Conservation (phyloP, 192 early-diverging fungal genomes). For the Entophlyctis helioformis region DNA sequence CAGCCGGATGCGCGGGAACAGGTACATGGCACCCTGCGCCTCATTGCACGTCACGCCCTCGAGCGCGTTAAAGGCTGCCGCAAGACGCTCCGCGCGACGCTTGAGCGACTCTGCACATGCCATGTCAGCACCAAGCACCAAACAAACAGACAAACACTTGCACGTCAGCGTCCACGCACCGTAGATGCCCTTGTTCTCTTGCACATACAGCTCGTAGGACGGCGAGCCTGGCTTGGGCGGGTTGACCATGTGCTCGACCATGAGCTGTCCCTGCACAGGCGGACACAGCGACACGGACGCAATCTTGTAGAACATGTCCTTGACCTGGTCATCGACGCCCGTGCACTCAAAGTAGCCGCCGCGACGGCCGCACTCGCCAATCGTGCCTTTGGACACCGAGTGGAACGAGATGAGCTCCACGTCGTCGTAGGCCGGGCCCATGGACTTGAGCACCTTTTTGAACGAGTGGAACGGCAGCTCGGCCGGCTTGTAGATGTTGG, state of each 20-base stretch:
- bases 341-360: constrained; percentile 95
- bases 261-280: constrained; percentile 87
- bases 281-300: constrained; percentile 88
- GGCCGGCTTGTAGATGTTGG: constrained; percentile 75
- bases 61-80: constrained; percentile 65
- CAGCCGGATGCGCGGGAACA: constrained; percentile 75
- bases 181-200: constrained; percentile 64
- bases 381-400: constrained; percentile 93
- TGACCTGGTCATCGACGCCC: constrained; percentile 58
- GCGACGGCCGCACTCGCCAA: constrained; percentile 95
- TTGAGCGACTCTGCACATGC: constrained; percentile 51
- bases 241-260: constrained; percentile 82
- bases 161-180: too few relatives aligned
- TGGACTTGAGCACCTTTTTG: constrained; percentile 80
- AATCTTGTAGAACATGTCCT: constrained; percentile 88
- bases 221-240: constrained; percentile 74
- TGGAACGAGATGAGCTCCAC: constrained; percentile 94
- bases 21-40: constrained; percentile 91
- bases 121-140: too few relatives aligned
- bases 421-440: constrained; percentile 54
- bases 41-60: constrained; percentile 75
- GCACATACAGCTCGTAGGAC: constrained; percentile 60
- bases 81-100: constrained; percentile 64
- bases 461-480: constrained; percentile 88
- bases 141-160: too few relatives aligned